Base-by-base conservation (phyloP, 2,329 filamentous ascomycete genomes). In the Xenoacremonium recifei region DNA sequence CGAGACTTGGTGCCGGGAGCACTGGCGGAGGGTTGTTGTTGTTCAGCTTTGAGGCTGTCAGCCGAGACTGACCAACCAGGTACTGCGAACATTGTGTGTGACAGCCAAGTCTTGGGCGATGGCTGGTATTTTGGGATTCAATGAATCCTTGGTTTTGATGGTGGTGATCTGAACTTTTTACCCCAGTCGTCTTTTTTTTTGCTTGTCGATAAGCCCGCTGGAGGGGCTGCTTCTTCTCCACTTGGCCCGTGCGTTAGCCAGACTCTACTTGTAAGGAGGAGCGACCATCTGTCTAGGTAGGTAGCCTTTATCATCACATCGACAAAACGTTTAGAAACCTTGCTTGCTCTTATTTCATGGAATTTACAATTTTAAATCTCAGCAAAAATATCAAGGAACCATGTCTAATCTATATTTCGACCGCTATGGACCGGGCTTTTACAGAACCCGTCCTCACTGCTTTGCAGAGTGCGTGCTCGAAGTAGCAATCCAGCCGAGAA, bases 11-110 rank as follows among this genome's bases (percentile, higher is more conserved):
- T 60, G 45, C 68, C 58, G 3, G 66, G 56, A 17, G 59, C 54
- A 18, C 60, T 62, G 21, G 56, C 55, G 35, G 56, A 59, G 7
- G 62, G 52, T 37, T 64, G 47, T 10, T 52, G 45, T 47, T 72
- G 77, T 67, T 96, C 89, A 21, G 80, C 68, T 66, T 89, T 89
- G 50, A 95, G 79, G 39, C 71, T 72, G 52, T 82, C 79, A 48
- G 84, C 77, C 42, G 88, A 81, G 25, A 96, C 76, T 29, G 89
- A 89, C 91, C 92, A 96, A 54, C 93, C 93, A 59, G 88, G 87
- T 21, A 97, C 91, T 9, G 90, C 85, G 66, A 97, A 97, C 92
- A 97, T 92, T 42, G 35, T 51, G 39, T 39, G n/a, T n/a, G n/a
- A n/a, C n/a, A n/a, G n/a, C n/a, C n/a, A 31, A 19, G 21, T 39